Evolutionary conservation across 2,329 filamentous ascomycete species (phyloP).

Genomic region (Exophiala sp.): DNA sequence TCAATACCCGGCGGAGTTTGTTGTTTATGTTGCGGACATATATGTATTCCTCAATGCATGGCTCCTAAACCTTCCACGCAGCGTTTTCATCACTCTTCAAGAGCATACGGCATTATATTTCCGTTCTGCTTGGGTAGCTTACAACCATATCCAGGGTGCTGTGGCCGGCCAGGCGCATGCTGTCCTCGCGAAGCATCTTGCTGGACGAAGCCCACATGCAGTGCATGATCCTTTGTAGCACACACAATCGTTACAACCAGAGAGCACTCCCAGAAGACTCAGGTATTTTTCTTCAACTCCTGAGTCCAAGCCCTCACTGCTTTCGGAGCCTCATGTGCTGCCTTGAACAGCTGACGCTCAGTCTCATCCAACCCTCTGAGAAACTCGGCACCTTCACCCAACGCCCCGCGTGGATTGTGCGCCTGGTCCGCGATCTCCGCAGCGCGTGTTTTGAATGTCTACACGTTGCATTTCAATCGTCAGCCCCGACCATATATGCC

Average conservation of each 20-base stretch:
- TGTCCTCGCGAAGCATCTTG: too few species aligned
- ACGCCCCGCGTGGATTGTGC: constrained; percentile 59
- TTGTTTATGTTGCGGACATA: not conserved
- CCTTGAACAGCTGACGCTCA: constrained; percentile 70
- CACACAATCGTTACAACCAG: too few species aligned
- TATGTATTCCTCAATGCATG: not conserved
- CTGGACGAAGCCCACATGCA: too few species aligned
- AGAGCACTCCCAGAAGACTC: constrained; percentile 1
- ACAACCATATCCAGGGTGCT: too few species aligned
- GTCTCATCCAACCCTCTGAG: constrained; percentile 82
- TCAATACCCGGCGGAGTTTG: too few species aligned
- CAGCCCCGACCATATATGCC: too few species aligned
- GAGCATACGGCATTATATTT: too few species aligned
- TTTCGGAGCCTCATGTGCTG: constrained; percentile 68
- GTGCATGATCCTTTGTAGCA: too few species aligned
- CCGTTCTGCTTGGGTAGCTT: too few species aligned
- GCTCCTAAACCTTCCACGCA: not conserved
- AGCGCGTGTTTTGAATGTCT: constrained; percentile 76
- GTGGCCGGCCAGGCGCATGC: too few species aligned
- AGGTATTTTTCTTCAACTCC: constrained; percentile 26
- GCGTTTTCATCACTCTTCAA: too few species aligned
- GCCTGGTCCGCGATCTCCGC: constrained; percentile 82
- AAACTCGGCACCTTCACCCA: constrained; percentile 64
- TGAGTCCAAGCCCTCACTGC: constrained; percentile 29
- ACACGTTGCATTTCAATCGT: too few species aligned